phyloP scores from a whole-genome alignment of 495 filamentous ascomycete genomes.

The Haplographium delicatum region DNA sequence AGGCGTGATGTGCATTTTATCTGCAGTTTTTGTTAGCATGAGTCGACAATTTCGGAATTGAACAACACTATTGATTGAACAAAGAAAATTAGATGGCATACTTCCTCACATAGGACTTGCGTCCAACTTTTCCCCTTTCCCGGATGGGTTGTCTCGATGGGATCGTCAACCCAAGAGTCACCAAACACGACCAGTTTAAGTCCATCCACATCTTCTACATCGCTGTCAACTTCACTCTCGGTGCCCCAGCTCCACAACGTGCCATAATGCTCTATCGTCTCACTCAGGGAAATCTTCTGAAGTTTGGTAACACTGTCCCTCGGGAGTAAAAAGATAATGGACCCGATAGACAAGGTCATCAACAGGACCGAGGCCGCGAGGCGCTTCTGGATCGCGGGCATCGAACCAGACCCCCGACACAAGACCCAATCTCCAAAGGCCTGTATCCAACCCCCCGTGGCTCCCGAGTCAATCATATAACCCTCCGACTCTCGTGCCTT shows the following conservation, averaged over 20 bases:
- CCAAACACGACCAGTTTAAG: slow-evolving; percentile 22
- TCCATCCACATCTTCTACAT: neutral
- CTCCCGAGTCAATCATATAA: too few species aligned
- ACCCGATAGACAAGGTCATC: slow-evolving; percentile 11
- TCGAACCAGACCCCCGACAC: neutral
- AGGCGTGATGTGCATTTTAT: slow-evolving; percentile 13
- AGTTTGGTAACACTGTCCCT: slow-evolving; percentile 1
- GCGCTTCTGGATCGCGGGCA: slow-evolving; percentile 11
- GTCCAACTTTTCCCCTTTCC: slow-evolving; percentile 24
- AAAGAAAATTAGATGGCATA: slow-evolving; percentile 1
- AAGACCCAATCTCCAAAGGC: too few species aligned
- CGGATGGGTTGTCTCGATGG: neutral
- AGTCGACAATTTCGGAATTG: too few species aligned
- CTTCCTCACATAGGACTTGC: slow-evolving; percentile 24
- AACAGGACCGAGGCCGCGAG: slow-evolving; percentile 14
- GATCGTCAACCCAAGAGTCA: slow-evolving; percentile 23
- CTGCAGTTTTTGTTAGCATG: slow-evolving; percentile 16
- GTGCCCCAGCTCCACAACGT: slow-evolving; percentile 16
- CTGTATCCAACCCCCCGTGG: too few species aligned
- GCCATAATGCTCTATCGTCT: slow-evolving; percentile 4
- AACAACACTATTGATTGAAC: slow-evolving; percentile 29
- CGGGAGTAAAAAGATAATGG: slow-evolving; percentile 13
- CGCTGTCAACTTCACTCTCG: neutral
- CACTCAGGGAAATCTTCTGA: slow-evolving; percentile 15
- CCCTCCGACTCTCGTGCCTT: too few species aligned